phyloP scores from a whole-genome alignment of 2,329 filamentous ascomycete genomes.

The Sphaerulina populicola region DNA sequence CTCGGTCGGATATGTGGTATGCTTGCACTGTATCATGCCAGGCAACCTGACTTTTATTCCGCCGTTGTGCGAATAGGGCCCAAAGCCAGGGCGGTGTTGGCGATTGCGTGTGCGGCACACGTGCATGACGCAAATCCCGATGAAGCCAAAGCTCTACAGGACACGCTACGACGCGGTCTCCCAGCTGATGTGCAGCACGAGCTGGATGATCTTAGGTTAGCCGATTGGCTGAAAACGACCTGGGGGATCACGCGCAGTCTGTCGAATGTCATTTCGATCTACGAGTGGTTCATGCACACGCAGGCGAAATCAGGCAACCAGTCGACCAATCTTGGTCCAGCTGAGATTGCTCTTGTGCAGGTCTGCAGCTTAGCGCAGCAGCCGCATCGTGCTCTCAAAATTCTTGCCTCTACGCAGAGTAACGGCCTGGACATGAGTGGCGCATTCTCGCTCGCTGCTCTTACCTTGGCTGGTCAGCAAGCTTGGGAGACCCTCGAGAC shows the following conservation, averaged over 20 bases:
- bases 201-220: neutral
- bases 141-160: neutral
- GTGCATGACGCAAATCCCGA: neutral
- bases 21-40: neutral
- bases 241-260: slow-evolving; percentile 13
- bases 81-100: neutral
- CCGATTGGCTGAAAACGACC: slow-evolving; percentile 2
- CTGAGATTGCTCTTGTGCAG: slow-evolving; percentile 11
- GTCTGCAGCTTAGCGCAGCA: slow-evolving; percentile 10
- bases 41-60: neutral
- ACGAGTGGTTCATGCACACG: neutral
- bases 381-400: slow-evolving; percentile 7
- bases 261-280: neutral
- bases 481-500: slow-evolving; percentile 9
- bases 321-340: neutral
- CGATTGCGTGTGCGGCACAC: neutral
- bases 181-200: neutral
- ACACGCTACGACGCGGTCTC: neutral
- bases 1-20: neutral
- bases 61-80: neutral
- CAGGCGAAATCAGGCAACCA: neutral
- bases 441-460: slow-evolving; percentile 11
- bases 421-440: neutral
- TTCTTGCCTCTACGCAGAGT: slow-evolving; percentile 1
- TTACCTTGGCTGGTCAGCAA: slow-evolving; percentile 9